phyloP scores from a whole-genome alignment of 148 eudicot species.

The Heliosperma pusillum region DNA sequence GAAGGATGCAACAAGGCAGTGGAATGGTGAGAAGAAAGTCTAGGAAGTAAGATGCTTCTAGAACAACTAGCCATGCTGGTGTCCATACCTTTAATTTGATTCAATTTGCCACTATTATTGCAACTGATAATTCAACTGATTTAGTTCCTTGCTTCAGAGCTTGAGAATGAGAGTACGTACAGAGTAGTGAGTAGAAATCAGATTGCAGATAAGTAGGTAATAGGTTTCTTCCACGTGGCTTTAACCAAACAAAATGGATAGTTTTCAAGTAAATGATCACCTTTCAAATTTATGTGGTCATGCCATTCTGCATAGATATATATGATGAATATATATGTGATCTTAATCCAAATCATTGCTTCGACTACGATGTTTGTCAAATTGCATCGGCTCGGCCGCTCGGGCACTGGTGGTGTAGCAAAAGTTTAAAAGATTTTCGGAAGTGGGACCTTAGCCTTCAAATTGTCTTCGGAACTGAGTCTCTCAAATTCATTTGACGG shows the following conservation, averaged over 20 bases:
- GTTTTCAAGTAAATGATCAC: slow-evolving; percentile 32
- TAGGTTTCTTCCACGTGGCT: slow-evolving; percentile 66
- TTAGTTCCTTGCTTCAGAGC: not conserved
- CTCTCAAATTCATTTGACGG: too few relatives aligned
- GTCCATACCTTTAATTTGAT: slow-evolving; percentile 43
- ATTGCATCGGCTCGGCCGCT: too few relatives aligned
- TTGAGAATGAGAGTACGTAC: not conserved
- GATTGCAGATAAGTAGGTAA: slow-evolving; percentile 25
- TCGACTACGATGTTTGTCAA: too few relatives aligned
- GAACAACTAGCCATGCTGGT: slow-evolving; percentile 64
- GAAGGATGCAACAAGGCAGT: slow-evolving; percentile 48
- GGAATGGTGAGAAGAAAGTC: slow-evolving; percentile 56
- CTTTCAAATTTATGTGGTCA: slow-evolving; percentile 56
- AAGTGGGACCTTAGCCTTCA: too few relatives aligned
- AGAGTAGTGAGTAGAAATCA: slow-evolving; percentile 18
- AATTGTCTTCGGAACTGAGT: too few relatives aligned
- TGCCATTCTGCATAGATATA: not conserved
- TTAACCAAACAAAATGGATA: slow-evolving; percentile 33
- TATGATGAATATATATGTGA: not conserved
- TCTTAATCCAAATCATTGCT: not conserved
- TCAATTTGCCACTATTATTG: not conserved
- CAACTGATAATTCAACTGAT: not conserved
- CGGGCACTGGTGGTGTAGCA: too few relatives aligned
- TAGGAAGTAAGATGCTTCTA: slow-evolving; percentile 56
- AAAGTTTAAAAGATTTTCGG: too few relatives aligned